Evolutionary conservation across 768 basidiomycete species (phyloP), one percentile per base, ranked within the genome.

Genomic region (Tylopilus sp.): DNA sequence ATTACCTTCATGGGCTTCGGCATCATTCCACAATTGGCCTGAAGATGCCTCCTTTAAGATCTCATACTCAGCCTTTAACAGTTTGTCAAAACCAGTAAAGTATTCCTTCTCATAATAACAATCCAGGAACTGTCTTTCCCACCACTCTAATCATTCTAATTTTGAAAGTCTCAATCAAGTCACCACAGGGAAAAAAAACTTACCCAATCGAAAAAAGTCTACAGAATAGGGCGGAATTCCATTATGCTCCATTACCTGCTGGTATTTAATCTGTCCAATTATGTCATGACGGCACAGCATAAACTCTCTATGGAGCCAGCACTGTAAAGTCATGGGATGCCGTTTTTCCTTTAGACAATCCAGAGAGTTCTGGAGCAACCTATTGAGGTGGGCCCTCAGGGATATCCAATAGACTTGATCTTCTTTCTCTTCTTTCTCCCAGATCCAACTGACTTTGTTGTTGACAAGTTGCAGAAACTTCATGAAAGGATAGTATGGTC

Each of bases 251-350:
- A 54, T 54, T 16, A 40, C 0, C 2, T 9, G 0, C 11, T 22
- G 3, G 11, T 50, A 50, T 16, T 54, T 37, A 6, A 8, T 41
- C 12, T 43, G 45, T 45, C 48, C 53, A 5, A 3, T 25, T 5
- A 28, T 1, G 7, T 54, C 53, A 43, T 54, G 44, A 4, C 11
- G n/a, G 28, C 48, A 54, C 3, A 54, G 24, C 37, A 54, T 50
- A 17, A 54, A 54, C n/a, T 54, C 53, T 38, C 48, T 54, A 9
- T 54, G 43, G 9, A 54, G 53, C 53, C 53, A 54, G 28, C 26
- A 44, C 19, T 1, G 1, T 3, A 54, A 21, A 38, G 48, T 48
- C 7, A 22, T 22, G 4, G 48, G 53, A 2, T 3, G 11, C 22
- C 11, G 0, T 28, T 29, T 41, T 14, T 16, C 1, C 17, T 41